These are phyloP conservation scores for Backusella westeae DNA, from an alignment of 192 early-diverging fungal genomes.

Conservation along the genomic window DNA sequence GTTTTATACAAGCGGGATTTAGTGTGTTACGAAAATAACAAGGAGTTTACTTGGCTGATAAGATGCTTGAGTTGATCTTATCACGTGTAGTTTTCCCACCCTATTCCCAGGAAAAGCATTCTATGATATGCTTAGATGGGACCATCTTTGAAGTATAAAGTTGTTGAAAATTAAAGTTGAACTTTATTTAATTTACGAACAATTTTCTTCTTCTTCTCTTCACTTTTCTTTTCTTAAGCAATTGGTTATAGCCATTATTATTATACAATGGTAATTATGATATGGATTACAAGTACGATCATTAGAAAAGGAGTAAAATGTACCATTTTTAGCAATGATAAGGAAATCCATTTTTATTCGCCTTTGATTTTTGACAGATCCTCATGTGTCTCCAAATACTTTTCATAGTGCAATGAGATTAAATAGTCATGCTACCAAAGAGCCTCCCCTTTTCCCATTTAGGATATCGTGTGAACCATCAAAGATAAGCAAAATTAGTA, in stretches of 20 bases:
- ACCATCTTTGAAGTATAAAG: not conserved
- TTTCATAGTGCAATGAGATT: not conserved
- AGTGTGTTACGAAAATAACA: conserved; percentile 16
- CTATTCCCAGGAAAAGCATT: not conserved
- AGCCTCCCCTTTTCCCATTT: not conserved
- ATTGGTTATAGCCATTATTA: not conserved
- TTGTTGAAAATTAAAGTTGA: not conserved
- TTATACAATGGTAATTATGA: not conserved
- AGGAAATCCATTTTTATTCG: conserved; percentile 9
- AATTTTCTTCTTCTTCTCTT: not conserved
- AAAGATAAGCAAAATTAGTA: not conserved
- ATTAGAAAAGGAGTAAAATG: not conserved
- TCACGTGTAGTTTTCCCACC: conserved; percentile 16
- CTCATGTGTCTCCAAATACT: not conserved
- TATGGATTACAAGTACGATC: not conserved
- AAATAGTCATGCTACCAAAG: not conserved
- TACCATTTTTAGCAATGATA: conserved; percentile 15
- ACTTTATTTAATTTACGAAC: not conserved
- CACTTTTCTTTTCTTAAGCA: not conserved
- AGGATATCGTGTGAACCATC: not conserved
- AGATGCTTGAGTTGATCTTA: conserved; percentile 19
- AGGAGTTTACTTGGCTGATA: conserved; percentile 12
- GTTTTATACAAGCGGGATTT: not conserved
- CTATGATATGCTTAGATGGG: not conserved
- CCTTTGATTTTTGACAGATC: conserved; percentile 15